Conservation (phyloP, 257 asterid genomes). For the Capsicum baccatum region DNA sequence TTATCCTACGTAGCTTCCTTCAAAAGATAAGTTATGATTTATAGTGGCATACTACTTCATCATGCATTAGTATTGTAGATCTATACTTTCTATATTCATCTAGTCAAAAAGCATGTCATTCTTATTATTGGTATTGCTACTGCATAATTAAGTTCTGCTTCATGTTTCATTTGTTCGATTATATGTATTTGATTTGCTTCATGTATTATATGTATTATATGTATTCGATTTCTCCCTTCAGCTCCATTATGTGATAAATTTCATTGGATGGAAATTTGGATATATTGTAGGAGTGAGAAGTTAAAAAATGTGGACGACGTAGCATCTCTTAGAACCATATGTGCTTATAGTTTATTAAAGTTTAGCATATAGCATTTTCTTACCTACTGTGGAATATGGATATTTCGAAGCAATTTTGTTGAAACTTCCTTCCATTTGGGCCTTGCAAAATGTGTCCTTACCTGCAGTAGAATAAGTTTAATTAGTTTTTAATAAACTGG, state of each 20-base stretch:
- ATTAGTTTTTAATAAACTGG: neutral
- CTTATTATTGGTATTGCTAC: neutral
- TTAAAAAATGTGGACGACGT: neutral
- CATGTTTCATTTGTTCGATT: neutral
- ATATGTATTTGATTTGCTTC: neutral
- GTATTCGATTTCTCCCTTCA: neutral
- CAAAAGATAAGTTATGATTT: neutral
- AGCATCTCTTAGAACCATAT: neutral
- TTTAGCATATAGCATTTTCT: conserved; percentile 28
- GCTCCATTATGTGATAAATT: conserved; percentile 24
- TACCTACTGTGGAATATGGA: conserved; percentile 88
- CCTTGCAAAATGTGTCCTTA: conserved; percentile 55
- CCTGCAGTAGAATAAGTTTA: conserved; percentile 52
- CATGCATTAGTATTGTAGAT: neutral
- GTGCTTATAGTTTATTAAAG: neutral
- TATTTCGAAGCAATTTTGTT: conserved; percentile 74
- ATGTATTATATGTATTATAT: too few relatives aligned
- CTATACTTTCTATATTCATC: conserved; percentile 2
- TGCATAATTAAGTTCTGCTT: neutral
- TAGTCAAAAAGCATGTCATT: neutral
- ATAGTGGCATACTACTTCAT: neutral
- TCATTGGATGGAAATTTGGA: neutral
- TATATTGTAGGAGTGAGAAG: conserved; percentile 4
- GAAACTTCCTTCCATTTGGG: conserved; percentile 84
- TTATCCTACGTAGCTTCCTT: neutral